phyloP scores from a whole-genome alignment of 176 grass and related monocot genomes.

The Rhynchospora breviuscula region DNA sequence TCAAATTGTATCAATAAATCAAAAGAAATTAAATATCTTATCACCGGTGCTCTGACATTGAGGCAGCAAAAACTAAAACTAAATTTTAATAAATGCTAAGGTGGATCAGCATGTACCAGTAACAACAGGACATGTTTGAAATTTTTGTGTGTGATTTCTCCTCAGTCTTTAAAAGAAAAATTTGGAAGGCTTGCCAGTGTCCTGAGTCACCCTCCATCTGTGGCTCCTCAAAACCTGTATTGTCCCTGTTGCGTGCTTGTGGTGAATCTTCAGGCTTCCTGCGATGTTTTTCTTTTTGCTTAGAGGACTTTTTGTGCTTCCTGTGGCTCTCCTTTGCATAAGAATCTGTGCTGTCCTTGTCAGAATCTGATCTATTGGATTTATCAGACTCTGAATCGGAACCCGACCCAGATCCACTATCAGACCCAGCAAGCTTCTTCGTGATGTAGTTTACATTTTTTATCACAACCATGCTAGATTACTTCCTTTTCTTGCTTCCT shows the following conservation, averaged over 20 bases:
- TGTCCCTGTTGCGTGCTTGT: slow-evolving; percentile 43
- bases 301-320: slow-evolving; percentile 52
- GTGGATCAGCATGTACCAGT: too few species aligned
- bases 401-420: slow-evolving; percentile 50
- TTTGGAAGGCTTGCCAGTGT: slow-evolving; percentile 92
- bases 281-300: slow-evolving; percentile 61
- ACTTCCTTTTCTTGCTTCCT: slow-evolving; percentile 62
- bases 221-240: slow-evolving; percentile 29
- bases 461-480: slow-evolving; percentile 70
- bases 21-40: too few species aligned
- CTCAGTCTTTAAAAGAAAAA: slow-evolving; percentile 74
- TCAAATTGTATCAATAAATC: too few species aligned
- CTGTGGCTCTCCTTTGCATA: slow-evolving; percentile 39
- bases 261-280: slow-evolving; percentile 33
- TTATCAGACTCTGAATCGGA: slow-evolving; percentile 43
- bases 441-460: slow-evolving; percentile 83
- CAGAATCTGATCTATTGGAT: slow-evolving; percentile 18
- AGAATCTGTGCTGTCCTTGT: slow-evolving; percentile 38
- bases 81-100: too few species aligned
- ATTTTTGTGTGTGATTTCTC: slow-evolving; percentile 42
- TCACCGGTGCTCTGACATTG: too few species aligned
- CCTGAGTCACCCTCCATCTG: slow-evolving; percentile 48
- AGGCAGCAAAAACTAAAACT: too few species aligned
- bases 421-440: slow-evolving; percentile 54
- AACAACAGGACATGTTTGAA: too few species aligned